These are phyloP conservation scores for Phyllosticta capitalensis DNA, from an alignment of 2,329 filamentous ascomycete genomes.

Conservation along the genomic window DNA sequence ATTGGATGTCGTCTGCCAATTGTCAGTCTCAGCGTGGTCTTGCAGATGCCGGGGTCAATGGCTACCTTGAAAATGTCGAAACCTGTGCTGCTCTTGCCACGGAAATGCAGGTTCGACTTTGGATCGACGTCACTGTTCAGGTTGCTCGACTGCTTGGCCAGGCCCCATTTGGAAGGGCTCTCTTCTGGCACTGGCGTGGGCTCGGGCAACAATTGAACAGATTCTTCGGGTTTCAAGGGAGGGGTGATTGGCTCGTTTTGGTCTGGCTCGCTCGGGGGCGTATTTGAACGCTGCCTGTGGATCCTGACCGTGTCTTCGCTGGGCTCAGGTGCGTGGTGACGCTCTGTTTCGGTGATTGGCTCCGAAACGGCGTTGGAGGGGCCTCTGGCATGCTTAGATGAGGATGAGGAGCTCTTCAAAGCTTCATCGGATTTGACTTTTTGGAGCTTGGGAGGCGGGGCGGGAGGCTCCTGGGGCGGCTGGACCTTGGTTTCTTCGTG, in stretches of 20 bases:
- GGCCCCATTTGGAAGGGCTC: conserved; percentile 15
- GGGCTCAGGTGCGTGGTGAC: not conserved
- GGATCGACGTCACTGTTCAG: not conserved
- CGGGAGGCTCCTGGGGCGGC: conserved; percentile 1
- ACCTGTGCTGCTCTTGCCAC: conserved; percentile 29
- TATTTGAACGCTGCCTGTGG: conserved; percentile 1
- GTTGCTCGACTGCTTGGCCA: conserved; percentile 3
- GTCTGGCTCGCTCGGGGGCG: conserved; percentile 7
- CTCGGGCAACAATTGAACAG: conserved; percentile 9
- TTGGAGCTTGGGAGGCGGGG: not conserved
- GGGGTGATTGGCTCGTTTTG: conserved; percentile 11
- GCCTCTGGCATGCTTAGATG: not conserved
- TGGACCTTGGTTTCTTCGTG: not conserved
- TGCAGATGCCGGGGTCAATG: not conserved
- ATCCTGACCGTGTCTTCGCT: conserved; percentile 4
- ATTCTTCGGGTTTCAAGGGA: conserved; percentile 5
- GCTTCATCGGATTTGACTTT: not conserved
- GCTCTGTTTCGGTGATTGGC: not conserved
- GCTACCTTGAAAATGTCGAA: conserved; percentile 29
- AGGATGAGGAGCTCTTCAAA: not conserved
- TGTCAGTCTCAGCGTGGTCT: not conserved
- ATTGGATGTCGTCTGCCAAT: not conserved
- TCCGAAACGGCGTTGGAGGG: not conserved
- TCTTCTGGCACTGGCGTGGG: conserved; percentile 12
- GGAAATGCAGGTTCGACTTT: conserved; percentile 18